Conservation (phyloP, 2,329 filamentous ascomycete species). For the Colletotrichum trifolii region DNA sequence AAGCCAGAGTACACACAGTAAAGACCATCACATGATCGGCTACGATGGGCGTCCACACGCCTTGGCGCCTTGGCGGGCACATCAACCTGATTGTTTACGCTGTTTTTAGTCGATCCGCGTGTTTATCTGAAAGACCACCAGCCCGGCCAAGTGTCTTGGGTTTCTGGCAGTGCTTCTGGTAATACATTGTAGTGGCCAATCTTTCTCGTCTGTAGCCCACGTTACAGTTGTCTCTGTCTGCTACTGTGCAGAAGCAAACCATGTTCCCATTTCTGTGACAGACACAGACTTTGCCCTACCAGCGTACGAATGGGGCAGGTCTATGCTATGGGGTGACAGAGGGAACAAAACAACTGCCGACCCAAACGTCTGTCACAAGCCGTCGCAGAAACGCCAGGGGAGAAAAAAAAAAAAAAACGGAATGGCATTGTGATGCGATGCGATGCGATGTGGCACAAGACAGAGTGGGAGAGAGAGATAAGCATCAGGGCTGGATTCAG, state of each 20-base stretch:
- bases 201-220: no score
- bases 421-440: constrained; percentile 7
- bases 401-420: neutral
- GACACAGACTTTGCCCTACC: no score
- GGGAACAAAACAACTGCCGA: constrained; percentile 1
- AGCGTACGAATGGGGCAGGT: no score
- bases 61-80: constrained; percentile 28
- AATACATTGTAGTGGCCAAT: no score
- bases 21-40: neutral
- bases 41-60: neutral
- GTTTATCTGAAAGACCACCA: constrained; percentile 12
- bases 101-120: constrained; percentile 1
- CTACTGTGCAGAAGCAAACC: no score
- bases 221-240: no score
- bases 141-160: no score
- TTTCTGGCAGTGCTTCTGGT: no score
- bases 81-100: neutral
- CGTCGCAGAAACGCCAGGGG: neutral
- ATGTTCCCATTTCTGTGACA: neutral
- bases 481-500: no score
- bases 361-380: constrained; percentile 12
- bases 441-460: no score
- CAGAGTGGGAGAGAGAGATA: no score
- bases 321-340: no score
- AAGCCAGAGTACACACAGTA: neutral